Base-by-base conservation (phyloP, 129 eudicot genomes). In the Flaveria ramosissima region DNA sequence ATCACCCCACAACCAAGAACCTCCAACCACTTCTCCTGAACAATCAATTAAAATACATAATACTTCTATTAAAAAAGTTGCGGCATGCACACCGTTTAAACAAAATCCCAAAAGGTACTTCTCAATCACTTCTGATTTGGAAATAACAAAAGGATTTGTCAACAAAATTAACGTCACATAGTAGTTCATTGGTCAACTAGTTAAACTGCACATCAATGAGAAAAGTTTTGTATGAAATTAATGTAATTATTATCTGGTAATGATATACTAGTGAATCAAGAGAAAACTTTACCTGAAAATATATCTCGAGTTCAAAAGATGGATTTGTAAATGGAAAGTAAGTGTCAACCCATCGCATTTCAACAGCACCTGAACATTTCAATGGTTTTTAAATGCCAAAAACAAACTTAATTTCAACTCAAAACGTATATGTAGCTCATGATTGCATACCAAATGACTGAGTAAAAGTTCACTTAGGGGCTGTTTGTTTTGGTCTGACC, bases 1-100 rank as follows among this genome's bases (percentile, higher is more conserved):
- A 79, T 93, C 81, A 93, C 98, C 72, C 98, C 98, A 67, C 98
- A 93, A 36, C 98, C 98, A 76, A 93, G 84, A 60, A 94, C 99
- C 83, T 94, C 99, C 84, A 95, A 65, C 99, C 99, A 95, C 76
- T 88, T 78, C 32, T 92, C 98, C 96, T 92, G 87, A 63, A 66
- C 20, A 77, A 77, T 78, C 70, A 69, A 45, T 69, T 50, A 68
- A 26, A 12, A 19, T 15, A 17, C 36, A 20, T 10, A 20, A 53
- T 19, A 9, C 15, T 67, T 67, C 45, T 43, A 7, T 63, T 6
- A 27, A 61, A 61, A 60, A 21, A 57, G 13, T 14, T 23, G 16
- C 6, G 0, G 57, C 77, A 73, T 14, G n/a, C 74, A 60, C 65
- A 19, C 27, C 27, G 15, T 56, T 56, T 10, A 56, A 56, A 56